Percentiles rank a stretch among this genome's conserved stretches.
Conservation (phyloP, 2,329 filamentous ascomycete genomes). For the Phyllosticta citrichinensis region DNA sequence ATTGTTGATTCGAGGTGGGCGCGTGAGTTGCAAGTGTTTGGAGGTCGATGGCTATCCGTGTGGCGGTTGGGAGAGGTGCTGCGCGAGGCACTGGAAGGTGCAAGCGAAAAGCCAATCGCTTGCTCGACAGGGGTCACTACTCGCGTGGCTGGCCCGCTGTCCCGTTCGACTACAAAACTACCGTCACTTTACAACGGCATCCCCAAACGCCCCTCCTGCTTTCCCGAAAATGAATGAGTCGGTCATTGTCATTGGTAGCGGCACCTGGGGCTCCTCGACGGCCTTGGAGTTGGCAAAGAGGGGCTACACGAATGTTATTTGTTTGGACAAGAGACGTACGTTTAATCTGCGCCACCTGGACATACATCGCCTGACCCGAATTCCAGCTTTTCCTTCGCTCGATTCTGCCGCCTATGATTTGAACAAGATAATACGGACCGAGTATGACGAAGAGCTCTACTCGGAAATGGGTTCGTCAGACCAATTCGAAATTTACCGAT, state of each 20-base stretch:
- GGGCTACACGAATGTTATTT: constrained; percentile 21
- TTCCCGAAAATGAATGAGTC: not conserved
- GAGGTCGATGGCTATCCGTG: not conserved
- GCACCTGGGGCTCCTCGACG: constrained; percentile 23
- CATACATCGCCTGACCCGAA: not conserved
- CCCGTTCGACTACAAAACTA: not conserved
- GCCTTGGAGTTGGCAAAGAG: constrained; percentile 21
- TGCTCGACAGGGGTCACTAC: not conserved
- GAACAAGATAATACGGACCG: constrained; percentile 16
- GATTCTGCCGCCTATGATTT: constrained; percentile 11
- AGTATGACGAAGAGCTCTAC: constrained; percentile 15
- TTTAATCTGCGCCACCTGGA: not conserved
- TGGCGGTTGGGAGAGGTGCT: not conserved
- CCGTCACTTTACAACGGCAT: not conserved
- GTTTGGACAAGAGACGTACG: constrained; percentile 17
- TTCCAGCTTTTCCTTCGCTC: not conserved
- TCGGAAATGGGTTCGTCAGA: constrained; percentile 11
- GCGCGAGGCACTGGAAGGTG: not conserved
- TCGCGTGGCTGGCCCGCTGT: not conserved
- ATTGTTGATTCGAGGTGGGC: not conserved
- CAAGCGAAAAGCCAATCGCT: not conserved
- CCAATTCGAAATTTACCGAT: not conserved
- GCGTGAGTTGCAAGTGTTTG: not conserved
- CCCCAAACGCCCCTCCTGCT: not conserved
- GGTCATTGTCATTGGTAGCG: constrained; percentile 15